phyloP scores from a whole-genome alignment of 2,329 filamentous ascomycete genomes.

The Incumbomyces delicatus region DNA sequence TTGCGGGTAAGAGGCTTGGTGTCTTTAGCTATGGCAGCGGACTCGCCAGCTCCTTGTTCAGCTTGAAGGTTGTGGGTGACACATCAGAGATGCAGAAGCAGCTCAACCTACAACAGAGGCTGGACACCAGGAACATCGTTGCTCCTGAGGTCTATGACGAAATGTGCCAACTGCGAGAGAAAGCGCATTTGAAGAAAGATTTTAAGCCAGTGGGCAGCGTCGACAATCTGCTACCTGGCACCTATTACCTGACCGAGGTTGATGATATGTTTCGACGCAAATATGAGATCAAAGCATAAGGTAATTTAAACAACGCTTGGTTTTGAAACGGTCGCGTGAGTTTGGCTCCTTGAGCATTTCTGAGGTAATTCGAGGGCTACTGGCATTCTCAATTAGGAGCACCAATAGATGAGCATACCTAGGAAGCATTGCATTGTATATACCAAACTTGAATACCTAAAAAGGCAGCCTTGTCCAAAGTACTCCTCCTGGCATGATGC shows the following conservation, averaged over 20 bases:
- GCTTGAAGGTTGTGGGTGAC: constrained; percentile 55
- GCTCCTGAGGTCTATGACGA: constrained; percentile 64
- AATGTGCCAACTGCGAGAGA: constrained; percentile 73
- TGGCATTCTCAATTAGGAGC: too few relatives aligned
- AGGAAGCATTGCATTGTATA: constrained; percentile 11
- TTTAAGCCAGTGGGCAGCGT: constrained; percentile 60
- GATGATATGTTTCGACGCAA: constrained; percentile 79
- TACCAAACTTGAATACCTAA: not conserved
- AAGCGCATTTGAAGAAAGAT: constrained; percentile 73
- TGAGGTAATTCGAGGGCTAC: too few relatives aligned
- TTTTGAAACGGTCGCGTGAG: too few relatives aligned
- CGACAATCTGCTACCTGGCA: constrained; percentile 55
- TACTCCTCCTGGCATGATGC: too few relatives aligned
- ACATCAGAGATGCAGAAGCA: constrained; percentile 58
- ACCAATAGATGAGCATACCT: not conserved
- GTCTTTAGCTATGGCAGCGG: constrained; percentile 75
- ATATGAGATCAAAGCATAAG: constrained; percentile 65
- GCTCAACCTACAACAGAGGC: constrained; percentile 59
- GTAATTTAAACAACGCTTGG: too few relatives aligned
- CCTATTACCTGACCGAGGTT: constrained; percentile 71
- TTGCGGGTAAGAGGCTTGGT: constrained; percentile 62
- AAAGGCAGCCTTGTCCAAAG: not conserved
- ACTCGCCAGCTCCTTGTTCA: constrained; percentile 65
- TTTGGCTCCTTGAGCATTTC: too few relatives aligned
- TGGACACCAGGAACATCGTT: constrained; percentile 57